Base-by-base conservation (phyloP, 441 rosid species). In the Brassica balearica region DNA sequence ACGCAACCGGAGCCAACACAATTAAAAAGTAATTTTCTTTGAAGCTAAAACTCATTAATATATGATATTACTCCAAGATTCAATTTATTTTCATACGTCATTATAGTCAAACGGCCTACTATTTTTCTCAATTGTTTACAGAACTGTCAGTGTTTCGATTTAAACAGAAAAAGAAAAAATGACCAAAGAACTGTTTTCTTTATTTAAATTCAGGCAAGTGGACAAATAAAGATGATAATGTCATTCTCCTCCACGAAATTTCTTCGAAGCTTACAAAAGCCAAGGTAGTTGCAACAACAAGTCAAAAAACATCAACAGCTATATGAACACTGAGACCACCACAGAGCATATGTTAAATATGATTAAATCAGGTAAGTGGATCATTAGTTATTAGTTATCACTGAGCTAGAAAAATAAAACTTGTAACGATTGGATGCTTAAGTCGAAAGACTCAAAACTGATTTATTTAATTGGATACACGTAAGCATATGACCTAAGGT, bases 301-400 rank as follows among this genome's bases (percentile, higher is more conserved):
- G 83, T 75, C 80, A 75, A 70, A 65, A 74, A 36, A 65, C 61
- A 76, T 71, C 77, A 80, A 75, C 73, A 75, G 3, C 63, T 70
- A 20, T 20, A 58, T 74, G 72, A 69, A 80, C 2, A 56, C 66
- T 58, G 61, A 19, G 71, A 72, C 32, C 73, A 68, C 22, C 46
- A 38, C 53, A 48, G 23, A 68, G 14, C 66, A 23, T 4, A 41
- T 8, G 23, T 51, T 55, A 70, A 17, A 7, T 14, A 19, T 43
- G 53, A 43, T 43, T 43, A 25, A 23, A 65, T 46, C 72, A 59
- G 14, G 9, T 72, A 56, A 71, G 66, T 64, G 53, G 14, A 17
- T 19, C 23, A 56, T 48, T 48, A 48, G 14, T 43, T 10, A 8
- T n/a, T 19, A 17, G 8, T 53, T 14, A 4, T n/a, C 55, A 15